Evolutionary conservation across 2,329 filamentous ascomycete genomes (phyloP).

Genomic region (Diplodia mutila): DNA sequence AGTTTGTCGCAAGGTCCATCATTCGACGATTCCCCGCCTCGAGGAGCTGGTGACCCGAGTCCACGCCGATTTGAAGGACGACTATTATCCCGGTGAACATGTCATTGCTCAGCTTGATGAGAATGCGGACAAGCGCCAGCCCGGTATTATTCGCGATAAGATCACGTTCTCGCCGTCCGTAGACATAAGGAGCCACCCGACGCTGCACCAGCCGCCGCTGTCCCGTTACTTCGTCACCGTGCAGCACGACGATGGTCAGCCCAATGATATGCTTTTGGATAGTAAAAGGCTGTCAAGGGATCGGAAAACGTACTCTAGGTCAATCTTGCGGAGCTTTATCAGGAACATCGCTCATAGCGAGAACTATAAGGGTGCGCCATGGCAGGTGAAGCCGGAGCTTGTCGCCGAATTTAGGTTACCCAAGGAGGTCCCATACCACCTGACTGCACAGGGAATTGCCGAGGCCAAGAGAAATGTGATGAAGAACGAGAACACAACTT

Average conservation of each 20-base stretch:
- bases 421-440: slow-evolving; percentile 70
- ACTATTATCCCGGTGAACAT: slow-evolving; percentile 88
- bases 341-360: slow-evolving; percentile 93
- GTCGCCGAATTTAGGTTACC: slow-evolving; percentile 84
- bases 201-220: slow-evolving; percentile 67
- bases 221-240: slow-evolving; percentile 53
- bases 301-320: slow-evolving; percentile 90
- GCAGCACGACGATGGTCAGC: background rate
- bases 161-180: slow-evolving; percentile 65
- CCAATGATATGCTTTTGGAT: slow-evolving; percentile 53
- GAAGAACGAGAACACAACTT: slow-evolving; percentile 36
- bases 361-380: slow-evolving; percentile 93
- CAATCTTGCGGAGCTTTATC: slow-evolving; percentile 89
- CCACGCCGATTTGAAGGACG: slow-evolving; percentile 71
- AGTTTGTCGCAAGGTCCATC: slow-evolving; percentile 87
- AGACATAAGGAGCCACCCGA: slow-evolving; percentile 65
- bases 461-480: slow-evolving; percentile 67
- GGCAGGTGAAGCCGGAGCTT: slow-evolving; percentile 87
- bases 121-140: slow-evolving; percentile 11
- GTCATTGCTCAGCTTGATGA: slow-evolving; percentile 65
- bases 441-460: slow-evolving; percentile 41
- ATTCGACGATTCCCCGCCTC: slow-evolving; percentile 84
- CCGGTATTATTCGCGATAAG: slow-evolving; percentile 25
- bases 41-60: slow-evolving; percentile 64
- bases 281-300: slow-evolving; percentile 75